Base-by-base conservation (phyloP, 306 rosid species). In the Vachellia pachyceras region DNA sequence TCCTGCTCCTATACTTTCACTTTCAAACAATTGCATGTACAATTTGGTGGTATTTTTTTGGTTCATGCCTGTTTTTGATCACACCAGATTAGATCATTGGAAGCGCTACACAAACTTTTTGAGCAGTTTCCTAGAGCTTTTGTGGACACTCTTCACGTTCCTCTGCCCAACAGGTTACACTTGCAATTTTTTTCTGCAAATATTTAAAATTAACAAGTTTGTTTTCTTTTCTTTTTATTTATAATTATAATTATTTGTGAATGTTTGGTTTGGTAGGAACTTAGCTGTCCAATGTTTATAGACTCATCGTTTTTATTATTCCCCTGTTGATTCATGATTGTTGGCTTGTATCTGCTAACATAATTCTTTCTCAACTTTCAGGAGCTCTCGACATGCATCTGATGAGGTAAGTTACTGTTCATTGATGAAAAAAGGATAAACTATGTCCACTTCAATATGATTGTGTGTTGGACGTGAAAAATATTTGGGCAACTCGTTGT, bases 91-190 rank as follows among this genome's bases (percentile, higher is more conserved):
- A 93, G 97, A 83, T 95, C 99, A 76, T 46, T 95, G 88, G 99
- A 93, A 85, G 90, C 97, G 22, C 82, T 95, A 60, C 97, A 88
- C 81, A 90, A 86, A 76, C 92, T 87, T 66, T 95, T 95, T 84
- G 95, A 91, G 91, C 90, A 91, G 83, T 95, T 95, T 88, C 99
- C 99, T 8, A 90, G 88, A 42, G 97, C 97, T 87, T 95, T 95
- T 85, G 81, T 95, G 97, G 10, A 82, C 63, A 90, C 60, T 70
- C 97, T 93, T 83, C 94, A 91, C 72, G 83, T 88, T 86, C 87
- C 87, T 67, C 72, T 85, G 69, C 77, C 84, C 73, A 87, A 86
- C 86, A 91, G 99, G 97, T 91, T 74, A 49, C 44, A 17, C 73
- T 42, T 80, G 0, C 67, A 57, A 23, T 60, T 60, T 23, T 3